Percentiles rank a stretch among this genome's conserved stretches.
Evolutionary conservation across 345 rosid genomes (phyloP).

Genomic region (Brassica nigra): DNA sequence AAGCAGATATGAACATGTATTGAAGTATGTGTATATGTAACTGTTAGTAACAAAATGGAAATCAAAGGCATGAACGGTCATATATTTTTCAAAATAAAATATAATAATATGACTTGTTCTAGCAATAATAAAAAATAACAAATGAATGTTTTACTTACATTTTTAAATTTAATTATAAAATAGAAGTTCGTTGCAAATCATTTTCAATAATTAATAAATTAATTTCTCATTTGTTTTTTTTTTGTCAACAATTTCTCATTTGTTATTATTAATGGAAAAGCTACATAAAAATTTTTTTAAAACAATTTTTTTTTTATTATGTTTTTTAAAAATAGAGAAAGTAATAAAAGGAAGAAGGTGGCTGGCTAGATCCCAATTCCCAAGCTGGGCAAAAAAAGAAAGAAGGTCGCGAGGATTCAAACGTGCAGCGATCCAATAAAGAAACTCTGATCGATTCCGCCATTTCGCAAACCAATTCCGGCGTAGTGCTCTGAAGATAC

Average conservation of each 20-base stretch:
- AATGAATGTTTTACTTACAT: too few relatives aligned
- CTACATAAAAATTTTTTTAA: too few relatives aligned
- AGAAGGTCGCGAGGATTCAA: not conserved
- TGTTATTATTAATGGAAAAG: too few relatives aligned
- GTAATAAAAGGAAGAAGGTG: not conserved
- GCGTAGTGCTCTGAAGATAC: not conserved
- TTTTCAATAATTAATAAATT: too few relatives aligned
- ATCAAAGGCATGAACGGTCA: not conserved
- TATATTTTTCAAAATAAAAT: not conserved
- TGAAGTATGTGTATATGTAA: not conserved
- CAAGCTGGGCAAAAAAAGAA: not conserved
- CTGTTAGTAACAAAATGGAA: not conserved
- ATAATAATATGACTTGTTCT: not conserved
- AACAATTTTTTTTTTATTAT: too few relatives aligned
- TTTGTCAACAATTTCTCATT: too few relatives aligned
- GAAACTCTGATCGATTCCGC: not conserved
- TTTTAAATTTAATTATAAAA: too few relatives aligned
- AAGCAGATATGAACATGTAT: not conserved
- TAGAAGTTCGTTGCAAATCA: too few relatives aligned
- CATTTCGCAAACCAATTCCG: not conserved
- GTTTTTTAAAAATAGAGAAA: not conserved
- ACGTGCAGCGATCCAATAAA: conserved; percentile 7
- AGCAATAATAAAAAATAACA: not conserved
- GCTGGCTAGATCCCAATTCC: not conserved
- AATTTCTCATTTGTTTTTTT: too few relatives aligned